Evolutionary conservation across 176 grass and related monocot genomes (phyloP).

Genomic region (barley (Hordeum vulgare)): MorexV3_pseudomolecules_assembly NC_058520.1:605732918-605733417

Average conservation of each 20-base stretch:
- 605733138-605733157: conserved; percentile 21
- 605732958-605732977: too few relatives aligned
- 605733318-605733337: not conserved
- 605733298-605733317: not conserved
- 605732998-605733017: too few relatives aligned
- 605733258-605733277: not conserved
- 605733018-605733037: too few relatives aligned
- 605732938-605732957: too few relatives aligned
- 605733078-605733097: not conserved
- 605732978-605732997: too few relatives aligned
- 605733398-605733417: not conserved
- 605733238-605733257: not conserved
- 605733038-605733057: too few relatives aligned
- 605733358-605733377: not conserved
- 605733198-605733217: not conserved
- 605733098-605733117: not conserved
- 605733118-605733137: not conserved
- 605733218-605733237: too few relatives aligned
- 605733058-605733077: too few relatives aligned
- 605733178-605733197: not conserved
- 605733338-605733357: not conserved
- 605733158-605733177: conserved; percentile 35
- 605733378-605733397: accelerated
- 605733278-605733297: not conserved
- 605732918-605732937: not conserved